Conservation (phyloP, 768 basidiomycete species). For the Mycena vulgaris region DNA sequence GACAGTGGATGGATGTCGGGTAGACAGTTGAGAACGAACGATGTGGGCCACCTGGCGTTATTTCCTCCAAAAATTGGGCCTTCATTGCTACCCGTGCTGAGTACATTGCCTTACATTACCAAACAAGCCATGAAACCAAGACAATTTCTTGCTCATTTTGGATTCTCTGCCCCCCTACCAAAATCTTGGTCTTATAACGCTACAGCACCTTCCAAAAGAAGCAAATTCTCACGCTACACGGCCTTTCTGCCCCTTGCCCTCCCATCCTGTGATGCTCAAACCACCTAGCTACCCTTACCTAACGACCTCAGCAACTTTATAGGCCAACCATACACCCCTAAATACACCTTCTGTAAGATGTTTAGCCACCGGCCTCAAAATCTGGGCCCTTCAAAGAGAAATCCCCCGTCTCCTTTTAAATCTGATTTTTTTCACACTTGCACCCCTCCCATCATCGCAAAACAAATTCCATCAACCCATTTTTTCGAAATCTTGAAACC, state of each 20-base stretch:
- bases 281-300: no score
- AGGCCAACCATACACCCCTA: no score
- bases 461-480: neutral
- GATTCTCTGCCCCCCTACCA: slow-evolving; percentile 13
- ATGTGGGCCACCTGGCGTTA: neutral
- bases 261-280: no score
- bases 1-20: neutral
- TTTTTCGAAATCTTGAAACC: no score
- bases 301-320: no score
- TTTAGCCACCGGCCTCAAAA: neutral
- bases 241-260: no score
- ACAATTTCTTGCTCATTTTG: slow-evolving; percentile 19
- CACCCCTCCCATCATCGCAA: neutral
- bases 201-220: neutral
- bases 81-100: slow-evolving; percentile 15
- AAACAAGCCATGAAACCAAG: slow-evolving; percentile 3
- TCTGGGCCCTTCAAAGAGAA: slow-evolving; percentile 1
- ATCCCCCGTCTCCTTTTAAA: neutral
- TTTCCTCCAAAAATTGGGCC: slow-evolving; percentile 14
- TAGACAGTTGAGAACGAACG: no score
- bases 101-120: slow-evolving; percentile 1
- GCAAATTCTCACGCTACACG: no score
- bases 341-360: slow-evolving; percentile 1
- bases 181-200: slow-evolving; percentile 7
- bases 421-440: slow-evolving; percentile 2